These are phyloP conservation scores for Berberis vulgaris DNA, from an alignment of 164 flowering plant species.

Conservation along the genomic window DNA sequence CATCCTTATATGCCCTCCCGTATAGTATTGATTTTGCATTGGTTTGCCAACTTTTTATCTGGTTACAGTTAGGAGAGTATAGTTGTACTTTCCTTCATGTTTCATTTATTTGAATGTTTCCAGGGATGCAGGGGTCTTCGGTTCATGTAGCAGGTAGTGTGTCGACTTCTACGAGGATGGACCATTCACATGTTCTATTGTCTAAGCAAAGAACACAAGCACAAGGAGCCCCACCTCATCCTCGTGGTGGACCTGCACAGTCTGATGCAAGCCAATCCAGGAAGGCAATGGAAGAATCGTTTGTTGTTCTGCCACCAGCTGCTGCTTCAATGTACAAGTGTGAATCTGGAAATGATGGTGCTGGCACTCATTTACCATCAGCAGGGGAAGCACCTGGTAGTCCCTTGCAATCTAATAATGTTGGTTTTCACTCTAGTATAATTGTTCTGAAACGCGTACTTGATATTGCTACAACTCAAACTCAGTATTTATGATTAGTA, in stretches of 20 bases:
- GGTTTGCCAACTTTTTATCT: too few relatives aligned
- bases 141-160: constrained; percentile 68
- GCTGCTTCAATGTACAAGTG: constrained; percentile 74
- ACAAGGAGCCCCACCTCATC: constrained; percentile 68
- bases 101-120: constrained; percentile 6
- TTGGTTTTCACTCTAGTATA: constrained; percentile 79
- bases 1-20: too few relatives aligned
- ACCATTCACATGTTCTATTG: constrained; percentile 84
- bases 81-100: not conserved
- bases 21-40: too few relatives aligned
- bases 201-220: constrained; percentile 65
- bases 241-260: constrained; percentile 40
- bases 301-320: constrained; percentile 85
- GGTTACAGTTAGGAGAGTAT: too few relatives aligned
- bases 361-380: constrained; percentile 35
- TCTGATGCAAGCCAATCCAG: constrained; percentile 50
- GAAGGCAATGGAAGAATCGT: constrained; percentile 91
- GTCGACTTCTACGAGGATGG: constrained; percentile 69
- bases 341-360: constrained; percentile 64
- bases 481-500: constrained; percentile 39
- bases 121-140: constrained; percentile 82
- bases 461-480: constrained; percentile 82
- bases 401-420: constrained; percentile 45
- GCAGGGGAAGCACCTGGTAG: constrained; percentile 39
- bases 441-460: constrained; percentile 84